Evolutionary conservation across 306 rosid species (phyloP).

Genomic region (Sicyos baderoa): DNA sequence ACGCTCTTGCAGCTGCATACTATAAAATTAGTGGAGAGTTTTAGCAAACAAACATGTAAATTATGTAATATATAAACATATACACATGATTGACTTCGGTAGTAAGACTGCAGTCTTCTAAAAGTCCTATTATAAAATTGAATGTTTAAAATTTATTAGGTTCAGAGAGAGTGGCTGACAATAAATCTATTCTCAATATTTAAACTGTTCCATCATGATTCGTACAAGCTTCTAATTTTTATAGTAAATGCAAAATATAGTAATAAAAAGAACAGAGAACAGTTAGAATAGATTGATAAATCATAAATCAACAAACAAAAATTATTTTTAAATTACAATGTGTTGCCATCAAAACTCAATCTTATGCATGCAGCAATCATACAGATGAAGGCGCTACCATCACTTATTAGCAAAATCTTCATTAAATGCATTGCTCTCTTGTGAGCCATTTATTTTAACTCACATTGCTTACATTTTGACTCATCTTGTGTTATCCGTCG

Average conservation of each 20-base stretch:
- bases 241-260: background rate
- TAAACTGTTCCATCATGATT: background rate
- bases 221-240: background rate
- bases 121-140: background rate
- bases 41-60: background rate
- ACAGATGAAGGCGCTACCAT: constrained; percentile 1
- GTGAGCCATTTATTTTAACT: background rate
- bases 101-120: background rate
- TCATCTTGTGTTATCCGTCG: background rate
- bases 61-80: background rate
- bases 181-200: background rate
- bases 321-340: background rate
- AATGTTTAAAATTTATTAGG: background rate
- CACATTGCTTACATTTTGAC: background rate
- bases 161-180: background rate
- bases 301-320: background rate
- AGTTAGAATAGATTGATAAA: background rate
- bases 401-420: background rate
- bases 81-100: background rate
- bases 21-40: constrained; percentile 31
- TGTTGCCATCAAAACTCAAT: background rate
- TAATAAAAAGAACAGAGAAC: background rate
- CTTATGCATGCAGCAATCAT: background rate
- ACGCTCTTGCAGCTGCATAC: constrained; percentile 96
- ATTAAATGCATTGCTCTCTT: background rate